A percentile compares a stretch with the other conserved stretches of the same genome.
phyloP scores from a whole-genome alignment of 164 flowering plant genomes.

The Aristolochia fimbriata region DNA sequence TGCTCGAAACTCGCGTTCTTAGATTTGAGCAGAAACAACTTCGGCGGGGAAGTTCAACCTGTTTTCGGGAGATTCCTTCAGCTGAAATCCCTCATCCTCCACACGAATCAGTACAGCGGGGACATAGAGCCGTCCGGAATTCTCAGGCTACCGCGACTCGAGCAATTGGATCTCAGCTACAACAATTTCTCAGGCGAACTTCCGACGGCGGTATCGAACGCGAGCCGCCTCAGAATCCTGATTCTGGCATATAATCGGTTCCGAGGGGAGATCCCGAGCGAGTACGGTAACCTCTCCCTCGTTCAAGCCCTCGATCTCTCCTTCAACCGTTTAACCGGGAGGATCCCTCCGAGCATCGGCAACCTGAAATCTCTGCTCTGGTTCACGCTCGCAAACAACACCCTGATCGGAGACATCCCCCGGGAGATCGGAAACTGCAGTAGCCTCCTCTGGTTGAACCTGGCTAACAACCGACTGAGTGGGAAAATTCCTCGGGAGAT shows the following conservation, averaged over 20 bases:
- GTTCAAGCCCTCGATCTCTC: constrained; percentile 87
- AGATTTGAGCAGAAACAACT: constrained; percentile 54
- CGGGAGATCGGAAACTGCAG: constrained; percentile 69
- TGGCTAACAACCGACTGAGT: constrained; percentile 54
- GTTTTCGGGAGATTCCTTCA: constrained; percentile 50
- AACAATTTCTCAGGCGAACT: constrained; percentile 62
- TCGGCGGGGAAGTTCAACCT: constrained; percentile 50
- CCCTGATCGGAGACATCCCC: constrained; percentile 59
- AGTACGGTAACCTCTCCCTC: constrained; percentile 39
- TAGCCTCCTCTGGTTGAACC: constrained; percentile 81
- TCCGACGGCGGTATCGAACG: constrained; percentile 44
- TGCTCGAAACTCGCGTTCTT: constrained; percentile 41
- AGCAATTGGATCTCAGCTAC: constrained; percentile 62
- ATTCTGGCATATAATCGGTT: constrained; percentile 55
- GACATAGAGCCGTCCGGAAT: constrained; percentile 60
- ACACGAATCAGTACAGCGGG: constrained; percentile 54
- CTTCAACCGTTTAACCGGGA: constrained; percentile 46
- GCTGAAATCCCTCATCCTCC: constrained; percentile 46
- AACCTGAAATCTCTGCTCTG: constrained; percentile 63
- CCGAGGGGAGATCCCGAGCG: constrained; percentile 51
- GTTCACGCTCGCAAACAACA: constrained; percentile 82
- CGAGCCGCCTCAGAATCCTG: constrained; percentile 41
- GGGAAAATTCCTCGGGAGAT: constrained; percentile 55
- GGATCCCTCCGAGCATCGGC: constrained; percentile 62
- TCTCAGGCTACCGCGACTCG: constrained; percentile 38